These are phyloP conservation scores for Fusarium sp. DNA, from an alignment of 2,329 filamentous ascomycete genomes.

Conservation along the genomic window DNA sequence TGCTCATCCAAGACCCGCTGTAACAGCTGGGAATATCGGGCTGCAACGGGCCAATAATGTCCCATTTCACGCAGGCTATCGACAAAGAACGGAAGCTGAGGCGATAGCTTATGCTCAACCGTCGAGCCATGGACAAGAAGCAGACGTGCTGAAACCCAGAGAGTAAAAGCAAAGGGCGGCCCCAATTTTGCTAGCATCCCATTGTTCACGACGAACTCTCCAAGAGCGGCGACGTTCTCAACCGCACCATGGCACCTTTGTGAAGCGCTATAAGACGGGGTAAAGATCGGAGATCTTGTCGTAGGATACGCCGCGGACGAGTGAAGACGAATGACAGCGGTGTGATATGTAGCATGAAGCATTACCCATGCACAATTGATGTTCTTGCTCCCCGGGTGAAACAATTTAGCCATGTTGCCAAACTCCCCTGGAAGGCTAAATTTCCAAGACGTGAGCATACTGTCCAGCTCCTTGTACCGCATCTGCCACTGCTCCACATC, in stretches of 20 bases:
- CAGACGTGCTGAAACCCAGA: constrained; percentile 91
- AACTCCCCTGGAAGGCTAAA: constrained; percentile 85
- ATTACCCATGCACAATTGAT: constrained; percentile 89
- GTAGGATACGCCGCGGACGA: constrained; percentile 94
- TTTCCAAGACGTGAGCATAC: constrained; percentile 83
- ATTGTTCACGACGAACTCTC: constrained; percentile 81
- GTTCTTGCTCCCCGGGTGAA: constrained; percentile 75
- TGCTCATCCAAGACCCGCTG: constrained; percentile 89
- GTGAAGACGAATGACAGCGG: constrained; percentile 88
- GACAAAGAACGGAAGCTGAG: constrained; percentile 84
- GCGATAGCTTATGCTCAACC: constrained; percentile 83
- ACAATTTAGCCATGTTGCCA: constrained; percentile 83
- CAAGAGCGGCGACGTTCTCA: constrained; percentile 82
- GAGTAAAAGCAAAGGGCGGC: constrained; percentile 89
- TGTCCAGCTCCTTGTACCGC: constrained; percentile 86
- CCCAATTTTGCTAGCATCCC: constrained; percentile 83
- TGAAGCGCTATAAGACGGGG: constrained; percentile 85
- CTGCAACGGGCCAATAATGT: constrained; percentile 85
- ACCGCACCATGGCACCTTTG: constrained; percentile 87
- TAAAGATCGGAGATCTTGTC: constrained; percentile 88
- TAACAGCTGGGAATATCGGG: constrained; percentile 82
- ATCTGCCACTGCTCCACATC: constrained; percentile 93
- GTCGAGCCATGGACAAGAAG: constrained; percentile 91
- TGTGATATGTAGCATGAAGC: constrained; percentile 91
- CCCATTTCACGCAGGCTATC: constrained; percentile 85